Evolutionary conservation across 495 filamentous ascomycete species (phyloP).

Genomic region (Penicillium canescens): DNA sequence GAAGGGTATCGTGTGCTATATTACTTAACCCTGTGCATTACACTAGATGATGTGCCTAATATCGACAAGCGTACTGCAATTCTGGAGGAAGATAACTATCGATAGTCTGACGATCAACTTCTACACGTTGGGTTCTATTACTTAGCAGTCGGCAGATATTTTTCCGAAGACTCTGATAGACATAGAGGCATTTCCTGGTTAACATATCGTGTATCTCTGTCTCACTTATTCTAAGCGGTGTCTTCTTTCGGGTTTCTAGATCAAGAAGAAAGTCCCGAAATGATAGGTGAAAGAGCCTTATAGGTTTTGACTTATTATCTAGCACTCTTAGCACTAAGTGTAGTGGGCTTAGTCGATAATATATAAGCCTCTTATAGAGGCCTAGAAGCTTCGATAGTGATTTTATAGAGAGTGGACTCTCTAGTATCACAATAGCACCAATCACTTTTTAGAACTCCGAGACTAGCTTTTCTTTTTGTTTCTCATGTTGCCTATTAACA

Average conservation of each 20-base stretch:
- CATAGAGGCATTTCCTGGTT: too few relatives aligned
- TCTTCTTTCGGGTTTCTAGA: too few relatives aligned
- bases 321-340: neutral
- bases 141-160: too few relatives aligned
- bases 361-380: neutral
- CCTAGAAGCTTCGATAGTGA: neutral
- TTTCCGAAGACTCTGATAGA: too few relatives aligned
- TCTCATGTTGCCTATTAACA: neutral
- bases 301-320: neutral
- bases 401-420: slow-evolving; percentile 7
- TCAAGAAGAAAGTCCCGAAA: slow-evolving; percentile 2
- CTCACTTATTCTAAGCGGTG: too few relatives aligned
- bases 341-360: neutral
- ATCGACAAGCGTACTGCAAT: slow-evolving; percentile 11
- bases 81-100: slow-evolving; percentile 16
- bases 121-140: too few relatives aligned
- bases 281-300: neutral
- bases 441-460: neutral
- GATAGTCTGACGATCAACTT: too few relatives aligned
- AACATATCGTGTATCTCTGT: too few relatives aligned
- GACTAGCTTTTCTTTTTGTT: neutral
- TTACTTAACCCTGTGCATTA: slow-evolving; percentile 15
- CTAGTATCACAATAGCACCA: neutral
- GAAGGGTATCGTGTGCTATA: too few relatives aligned
- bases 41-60: slow-evolving; percentile 15